Percentiles rank a stretch among this genome's conserved stretches.
Evolutionary conservation across 495 filamentous ascomycete genomes (phyloP).

Genomic region (Neurospora cerealis): DNA sequence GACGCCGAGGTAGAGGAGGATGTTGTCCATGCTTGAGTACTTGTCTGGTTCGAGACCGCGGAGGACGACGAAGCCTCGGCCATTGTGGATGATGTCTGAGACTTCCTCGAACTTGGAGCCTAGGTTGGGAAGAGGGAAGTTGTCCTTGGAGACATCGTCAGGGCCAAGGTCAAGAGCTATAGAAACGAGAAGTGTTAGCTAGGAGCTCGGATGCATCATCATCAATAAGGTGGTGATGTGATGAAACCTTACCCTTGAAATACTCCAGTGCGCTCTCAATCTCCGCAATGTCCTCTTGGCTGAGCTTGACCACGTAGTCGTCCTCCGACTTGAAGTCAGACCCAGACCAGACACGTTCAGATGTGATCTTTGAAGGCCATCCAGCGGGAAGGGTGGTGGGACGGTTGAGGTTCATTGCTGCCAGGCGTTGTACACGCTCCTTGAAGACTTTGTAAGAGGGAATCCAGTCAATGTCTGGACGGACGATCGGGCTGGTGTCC

Average conservation of each 20-base stretch:
- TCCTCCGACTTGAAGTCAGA: slow-evolving; percentile 18
- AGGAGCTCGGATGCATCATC: not conserved
- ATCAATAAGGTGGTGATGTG: not conserved
- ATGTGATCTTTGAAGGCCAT: slow-evolving; percentile 15
- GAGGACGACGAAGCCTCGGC: slow-evolving; percentile 17
- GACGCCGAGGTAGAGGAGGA: slow-evolving; percentile 22
- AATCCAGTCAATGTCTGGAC: slow-evolving; percentile 23
- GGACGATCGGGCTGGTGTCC: not conserved
- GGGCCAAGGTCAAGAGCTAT: slow-evolving; percentile 12
- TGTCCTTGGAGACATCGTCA: slow-evolving; percentile 13
- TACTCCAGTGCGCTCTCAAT: slow-evolving; percentile 14
- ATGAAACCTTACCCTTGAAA: slow-evolving; percentile 14
- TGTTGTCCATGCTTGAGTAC: slow-evolving; percentile 19
- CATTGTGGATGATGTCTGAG: slow-evolving; percentile 14
- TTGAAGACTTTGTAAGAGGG: slow-evolving; percentile 20
- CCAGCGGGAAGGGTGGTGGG: slow-evolving; percentile 17
- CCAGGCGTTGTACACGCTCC: slow-evolving; percentile 16
- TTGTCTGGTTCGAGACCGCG: slow-evolving; percentile 19
- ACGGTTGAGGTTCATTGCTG: slow-evolving; percentile 11
- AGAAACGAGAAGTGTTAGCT: not conserved
- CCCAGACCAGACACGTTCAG: slow-evolving; percentile 16
- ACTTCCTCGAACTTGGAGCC: slow-evolving; percentile 6
- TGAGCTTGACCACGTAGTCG: slow-evolving; percentile 16
- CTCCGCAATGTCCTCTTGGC: slow-evolving; percentile 13
- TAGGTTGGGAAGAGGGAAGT: slow-evolving; percentile 16